Percentiles rank a stretch among this genome's conserved stretches.
Conservation (phyloP, 345 rosid species). For the Schrenkiella parvula region DNA sequence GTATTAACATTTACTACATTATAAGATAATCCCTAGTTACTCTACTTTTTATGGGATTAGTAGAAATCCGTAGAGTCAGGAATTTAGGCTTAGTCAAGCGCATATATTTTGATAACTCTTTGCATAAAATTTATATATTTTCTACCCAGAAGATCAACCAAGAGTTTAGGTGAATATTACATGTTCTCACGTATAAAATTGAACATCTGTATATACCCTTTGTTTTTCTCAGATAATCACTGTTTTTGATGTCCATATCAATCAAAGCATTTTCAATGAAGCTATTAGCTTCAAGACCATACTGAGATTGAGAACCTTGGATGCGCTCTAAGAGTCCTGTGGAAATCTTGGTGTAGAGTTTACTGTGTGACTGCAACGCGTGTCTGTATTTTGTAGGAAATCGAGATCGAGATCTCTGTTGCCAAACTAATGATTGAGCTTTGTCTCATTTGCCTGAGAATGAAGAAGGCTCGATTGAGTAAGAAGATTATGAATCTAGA, state of each 20-base stretch:
- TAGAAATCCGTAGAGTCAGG: no score
- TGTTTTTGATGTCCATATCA: background rate
- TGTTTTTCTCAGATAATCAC: background rate
- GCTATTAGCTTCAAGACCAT: background rate
- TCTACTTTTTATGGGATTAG: no score
- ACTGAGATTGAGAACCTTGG: background rate
- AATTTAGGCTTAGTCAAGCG: no score
- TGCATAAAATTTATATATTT: background rate
- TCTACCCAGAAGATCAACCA: background rate
- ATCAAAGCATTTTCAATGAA: background rate
- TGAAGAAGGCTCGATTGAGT: background rate
- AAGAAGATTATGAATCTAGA: background rate
- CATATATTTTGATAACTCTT: background rate
- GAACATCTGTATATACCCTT: background rate
- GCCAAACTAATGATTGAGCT: background rate
- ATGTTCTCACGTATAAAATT: background rate
- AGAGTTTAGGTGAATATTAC: background rate
- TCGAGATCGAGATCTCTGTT: background rate
- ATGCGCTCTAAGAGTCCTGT: background rate
- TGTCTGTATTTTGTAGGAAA: background rate
- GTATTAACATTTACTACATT: background rate
- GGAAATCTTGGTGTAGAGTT: background rate
- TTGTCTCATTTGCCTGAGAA: background rate
- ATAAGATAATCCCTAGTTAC: background rate
- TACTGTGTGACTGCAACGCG: background rate